These are phyloP conservation scores for Fusarium sp. DNA, from an alignment of 2,329 filamentous ascomycete species.

Conservation along the genomic window DNA sequence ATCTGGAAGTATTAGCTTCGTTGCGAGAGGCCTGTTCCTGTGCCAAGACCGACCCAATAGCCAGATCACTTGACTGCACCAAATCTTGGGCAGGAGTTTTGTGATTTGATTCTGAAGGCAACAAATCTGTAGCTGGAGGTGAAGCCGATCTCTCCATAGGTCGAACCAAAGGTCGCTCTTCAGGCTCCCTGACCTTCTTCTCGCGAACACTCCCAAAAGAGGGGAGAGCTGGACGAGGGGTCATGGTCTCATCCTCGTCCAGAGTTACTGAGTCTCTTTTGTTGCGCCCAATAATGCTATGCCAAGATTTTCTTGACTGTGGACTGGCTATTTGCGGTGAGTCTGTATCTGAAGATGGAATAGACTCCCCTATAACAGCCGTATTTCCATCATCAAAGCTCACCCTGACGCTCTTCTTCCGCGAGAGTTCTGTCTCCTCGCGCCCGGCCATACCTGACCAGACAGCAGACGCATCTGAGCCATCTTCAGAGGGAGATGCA, in stretches of 20 bases:
- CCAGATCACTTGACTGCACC: constrained; percentile 68
- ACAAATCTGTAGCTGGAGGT: constrained; percentile 14
- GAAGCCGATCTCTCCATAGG: constrained; percentile 54
- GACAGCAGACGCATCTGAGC: constrained; percentile 55
- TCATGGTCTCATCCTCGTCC: constrained; percentile 76
- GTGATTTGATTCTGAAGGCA: constrained; percentile 43
- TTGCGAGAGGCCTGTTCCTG: constrained; percentile 64
- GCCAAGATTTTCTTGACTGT: constrained; percentile 60
- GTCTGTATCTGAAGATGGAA: constrained; percentile 49
- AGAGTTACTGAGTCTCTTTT: constrained; percentile 58
- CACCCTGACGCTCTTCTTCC: constrained; percentile 75
- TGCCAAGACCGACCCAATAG: constrained; percentile 63
- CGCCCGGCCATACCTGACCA: constrained; percentile 37
- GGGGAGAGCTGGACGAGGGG: constrained; percentile 76
- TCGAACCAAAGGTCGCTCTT: constrained; percentile 67
- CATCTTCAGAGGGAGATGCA: constrained; percentile 59
- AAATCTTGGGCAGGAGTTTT: constrained; percentile 33
- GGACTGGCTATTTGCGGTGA: constrained; percentile 49
- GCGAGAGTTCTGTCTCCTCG: constrained; percentile 51
- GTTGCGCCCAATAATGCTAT: constrained; percentile 55
- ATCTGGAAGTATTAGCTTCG: constrained; percentile 64
- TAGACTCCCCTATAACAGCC: constrained; percentile 61
- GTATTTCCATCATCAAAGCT: constrained; percentile 80
- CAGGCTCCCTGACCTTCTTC: constrained; percentile 62
- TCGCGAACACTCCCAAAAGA: constrained; percentile 79